Percentiles rank a stretch among this genome's conserved stretches.
These are phyloP conservation scores for Fusarium sp. DNA, from an alignment of 2,329 filamentous ascomycete species.

Conservation along the genomic window DNA sequence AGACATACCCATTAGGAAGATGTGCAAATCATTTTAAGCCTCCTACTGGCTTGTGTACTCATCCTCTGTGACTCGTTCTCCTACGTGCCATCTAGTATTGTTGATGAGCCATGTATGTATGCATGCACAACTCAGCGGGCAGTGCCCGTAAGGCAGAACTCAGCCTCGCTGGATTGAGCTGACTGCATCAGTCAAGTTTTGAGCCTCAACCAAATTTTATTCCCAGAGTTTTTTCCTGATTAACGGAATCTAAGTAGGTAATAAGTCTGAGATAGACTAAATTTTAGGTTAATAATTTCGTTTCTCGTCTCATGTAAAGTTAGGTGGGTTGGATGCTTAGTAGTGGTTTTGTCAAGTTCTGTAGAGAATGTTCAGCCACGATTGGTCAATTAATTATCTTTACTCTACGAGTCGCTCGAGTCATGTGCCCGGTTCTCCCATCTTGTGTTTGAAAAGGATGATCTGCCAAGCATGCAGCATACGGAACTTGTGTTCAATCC, in stretches of 20 bases:
- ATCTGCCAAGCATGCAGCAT: slow-evolving; percentile 7
- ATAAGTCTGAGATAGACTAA: background rate
- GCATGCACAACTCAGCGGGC: slow-evolving; percentile 10
- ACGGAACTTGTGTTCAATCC: background rate
- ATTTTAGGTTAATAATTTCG: background rate
- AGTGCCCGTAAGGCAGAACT: slow-evolving; percentile 13
- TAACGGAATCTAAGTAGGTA: background rate
- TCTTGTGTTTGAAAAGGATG: background rate
- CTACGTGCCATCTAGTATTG: background rate
- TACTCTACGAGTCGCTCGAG: background rate
- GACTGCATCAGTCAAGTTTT: slow-evolving; percentile 13
- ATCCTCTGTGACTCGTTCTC: background rate
- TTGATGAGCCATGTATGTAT: background rate
- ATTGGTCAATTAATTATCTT: slow-evolving; percentile 1
- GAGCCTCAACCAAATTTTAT: slow-evolving; percentile 9
- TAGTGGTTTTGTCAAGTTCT: background rate
- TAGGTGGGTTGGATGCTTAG: background rate
- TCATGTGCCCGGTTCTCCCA: background rate
- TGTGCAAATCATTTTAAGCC: slow-evolving; percentile 6
- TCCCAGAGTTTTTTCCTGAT: background rate
- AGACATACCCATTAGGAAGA: slow-evolving; percentile 16
- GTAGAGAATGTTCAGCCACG: background rate
- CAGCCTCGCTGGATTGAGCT: slow-evolving; percentile 12
- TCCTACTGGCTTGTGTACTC: slow-evolving; percentile 10
- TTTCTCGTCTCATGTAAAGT: background rate